phyloP scores from a whole-genome alignment of 2,329 filamentous ascomycete species.

The Pestalotiopsis sp. region DNA sequence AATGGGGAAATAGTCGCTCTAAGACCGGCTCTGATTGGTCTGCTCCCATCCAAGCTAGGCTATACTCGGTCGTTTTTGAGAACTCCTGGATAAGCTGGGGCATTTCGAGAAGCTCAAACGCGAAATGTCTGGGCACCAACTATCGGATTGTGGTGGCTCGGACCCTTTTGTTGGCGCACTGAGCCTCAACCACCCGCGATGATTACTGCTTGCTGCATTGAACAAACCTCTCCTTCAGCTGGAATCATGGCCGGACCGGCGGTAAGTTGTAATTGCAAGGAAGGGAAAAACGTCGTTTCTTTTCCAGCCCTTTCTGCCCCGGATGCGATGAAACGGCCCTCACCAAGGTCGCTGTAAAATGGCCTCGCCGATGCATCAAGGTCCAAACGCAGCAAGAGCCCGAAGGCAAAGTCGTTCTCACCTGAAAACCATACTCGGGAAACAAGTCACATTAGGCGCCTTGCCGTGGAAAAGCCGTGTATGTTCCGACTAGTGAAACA shows the following conservation, averaged over 20 bases:
- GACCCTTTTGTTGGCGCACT: conserved; percentile 8
- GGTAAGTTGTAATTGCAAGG: background rate
- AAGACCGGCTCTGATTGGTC: background rate
- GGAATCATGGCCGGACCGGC: background rate
- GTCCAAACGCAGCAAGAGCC: background rate
- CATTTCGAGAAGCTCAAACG: conserved; percentile 8
- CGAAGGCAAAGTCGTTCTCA: background rate
- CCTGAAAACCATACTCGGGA: background rate
- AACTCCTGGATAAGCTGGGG: background rate
- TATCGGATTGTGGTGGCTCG: conserved; percentile 7
- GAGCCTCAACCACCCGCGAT: conserved; percentile 6
- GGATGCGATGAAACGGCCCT: background rate
- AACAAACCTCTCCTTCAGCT: background rate
- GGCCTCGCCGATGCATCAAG: background rate
- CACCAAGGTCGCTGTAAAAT: background rate
- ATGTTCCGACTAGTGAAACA: background rate
- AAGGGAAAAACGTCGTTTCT: background rate
- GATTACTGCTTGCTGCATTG: background rate
- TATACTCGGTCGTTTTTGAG: background rate
- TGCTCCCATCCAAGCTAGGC: conserved; percentile 4
- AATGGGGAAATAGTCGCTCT: background rate
- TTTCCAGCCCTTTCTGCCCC: background rate
- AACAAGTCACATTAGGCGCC: background rate
- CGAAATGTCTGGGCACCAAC: conserved; percentile 7
- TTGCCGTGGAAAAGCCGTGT: background rate